phyloP scores from a whole-genome alignment of 139 green algal species.

The Coelastrella sp. region DNA sequence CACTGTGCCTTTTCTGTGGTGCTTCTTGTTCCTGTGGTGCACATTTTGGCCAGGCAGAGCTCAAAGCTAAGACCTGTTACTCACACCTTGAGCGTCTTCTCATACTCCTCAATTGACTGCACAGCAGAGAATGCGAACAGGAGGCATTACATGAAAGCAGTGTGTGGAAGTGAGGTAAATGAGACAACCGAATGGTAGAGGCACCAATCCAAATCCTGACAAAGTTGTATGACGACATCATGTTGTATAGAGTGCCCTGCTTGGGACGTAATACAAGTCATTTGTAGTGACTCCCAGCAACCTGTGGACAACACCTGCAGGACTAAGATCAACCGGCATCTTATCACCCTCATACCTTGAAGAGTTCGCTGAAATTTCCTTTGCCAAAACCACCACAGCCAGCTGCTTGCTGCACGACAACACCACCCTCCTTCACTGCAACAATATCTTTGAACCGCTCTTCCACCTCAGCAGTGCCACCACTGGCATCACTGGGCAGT shows the following conservation, averaged over 20 bases:
- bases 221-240: too few species aligned
- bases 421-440: slow-evolving; percentile 8
- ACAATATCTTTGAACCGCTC: slow-evolving; percentile 28
- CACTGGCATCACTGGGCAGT: slow-evolving; percentile 6
- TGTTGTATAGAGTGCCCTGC: too few species aligned
- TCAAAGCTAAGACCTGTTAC: neutral
- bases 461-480: neutral
- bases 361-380: slow-evolving; percentile 90
- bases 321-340: neutral
- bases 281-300: too few species aligned
- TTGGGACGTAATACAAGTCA: too few species aligned
- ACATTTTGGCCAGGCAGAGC: too few species aligned
- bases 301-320: too few species aligned
- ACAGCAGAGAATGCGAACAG: neutral
- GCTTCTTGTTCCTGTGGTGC: too few species aligned
- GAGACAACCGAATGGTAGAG: too few species aligned
- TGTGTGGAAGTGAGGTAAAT: too few species aligned
- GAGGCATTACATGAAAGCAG: neutral
- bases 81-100: slow-evolving; percentile 61
- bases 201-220: too few species aligned
- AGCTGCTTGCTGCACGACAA: slow-evolving; percentile 79
- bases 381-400: slow-evolving; percentile 99
- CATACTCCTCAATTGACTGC: slow-evolving; percentile 73
- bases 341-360: slow-evolving; percentile 69
- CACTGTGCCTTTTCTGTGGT: too few species aligned